These are phyloP conservation scores for Panicum hallii DNA, from an alignment of 202 grass and related monocot species.

Conservation along the genomic window DNA sequence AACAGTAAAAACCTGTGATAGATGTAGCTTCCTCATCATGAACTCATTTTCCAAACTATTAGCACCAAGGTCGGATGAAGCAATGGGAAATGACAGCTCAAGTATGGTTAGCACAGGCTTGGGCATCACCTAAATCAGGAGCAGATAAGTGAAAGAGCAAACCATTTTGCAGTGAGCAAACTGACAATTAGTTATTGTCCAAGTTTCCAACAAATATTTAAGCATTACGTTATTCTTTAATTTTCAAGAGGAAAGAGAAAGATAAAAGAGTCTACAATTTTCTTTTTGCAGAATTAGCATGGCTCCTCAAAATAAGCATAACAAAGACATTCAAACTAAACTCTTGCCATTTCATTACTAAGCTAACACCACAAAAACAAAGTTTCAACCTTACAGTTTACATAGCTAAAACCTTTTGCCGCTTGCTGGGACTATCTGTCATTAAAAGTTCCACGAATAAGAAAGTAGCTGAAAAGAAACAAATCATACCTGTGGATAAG, in stretches of 20 bases:
- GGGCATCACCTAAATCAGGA: constrained; percentile 81
- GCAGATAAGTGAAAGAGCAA: constrained; percentile 29
- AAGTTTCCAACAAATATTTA: constrained; percentile 15
- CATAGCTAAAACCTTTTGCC: constrained; percentile 11
- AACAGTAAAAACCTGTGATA: constrained; percentile 74
- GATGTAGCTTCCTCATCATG: constrained; percentile 76
- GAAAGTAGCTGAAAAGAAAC: constrained; percentile 24
- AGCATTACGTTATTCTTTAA: neutral
- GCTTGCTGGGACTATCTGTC: constrained; percentile 1
- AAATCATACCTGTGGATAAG: constrained; percentile 66
- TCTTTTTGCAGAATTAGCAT: constrained; percentile 17
- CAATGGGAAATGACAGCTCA: constrained; percentile 73
- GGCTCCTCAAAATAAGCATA: neutral
- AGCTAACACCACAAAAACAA: neutral
- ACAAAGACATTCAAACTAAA: constrained; percentile 1
- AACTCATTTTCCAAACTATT: constrained; percentile 92
- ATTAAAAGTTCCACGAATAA: constrained; percentile 15
- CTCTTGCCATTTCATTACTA: neutral
- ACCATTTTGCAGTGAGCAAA: constrained; percentile 21
- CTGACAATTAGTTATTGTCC: neutral
- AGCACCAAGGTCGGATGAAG: constrained; percentile 89
- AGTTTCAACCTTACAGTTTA: constrained; percentile 10
- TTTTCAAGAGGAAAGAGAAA: neutral
- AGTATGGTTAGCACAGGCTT: constrained; percentile 88
- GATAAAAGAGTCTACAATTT: neutral